Conservation (phyloP, 305 asterid genomes). For the Fraxinus dipetala region DNA sequence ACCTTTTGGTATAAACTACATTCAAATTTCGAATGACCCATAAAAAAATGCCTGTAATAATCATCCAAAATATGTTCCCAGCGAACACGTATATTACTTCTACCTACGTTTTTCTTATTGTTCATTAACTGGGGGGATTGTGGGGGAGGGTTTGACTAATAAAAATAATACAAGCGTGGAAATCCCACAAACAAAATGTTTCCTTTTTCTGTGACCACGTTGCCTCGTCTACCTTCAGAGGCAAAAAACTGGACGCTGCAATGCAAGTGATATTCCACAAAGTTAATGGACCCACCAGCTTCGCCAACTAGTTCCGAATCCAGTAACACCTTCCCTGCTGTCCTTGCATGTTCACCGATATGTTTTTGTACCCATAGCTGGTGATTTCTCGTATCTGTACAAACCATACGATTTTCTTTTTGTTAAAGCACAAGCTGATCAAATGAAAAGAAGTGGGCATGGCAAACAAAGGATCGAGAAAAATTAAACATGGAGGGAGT, state of each 20-base stretch:
- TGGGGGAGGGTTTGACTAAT: background rate
- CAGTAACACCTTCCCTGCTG: constrained; percentile 12
- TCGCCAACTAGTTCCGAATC: constrained; percentile 16
- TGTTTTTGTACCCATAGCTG: constrained; percentile 22
- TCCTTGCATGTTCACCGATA: constrained; percentile 13
- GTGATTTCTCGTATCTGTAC: constrained; percentile 26
- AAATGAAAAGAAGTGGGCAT: background rate
- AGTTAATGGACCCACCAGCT: constrained; percentile 26
- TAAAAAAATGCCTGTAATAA: background rate
- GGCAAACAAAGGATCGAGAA: background rate
- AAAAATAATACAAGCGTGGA: constrained; percentile 24
- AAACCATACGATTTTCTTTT: background rate
- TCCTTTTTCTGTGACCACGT: background rate
- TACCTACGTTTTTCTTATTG: background rate
- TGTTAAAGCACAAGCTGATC: background rate
- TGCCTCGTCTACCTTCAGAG: constrained; percentile 1
- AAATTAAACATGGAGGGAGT: background rate
- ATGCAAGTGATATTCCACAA: constrained; percentile 25
- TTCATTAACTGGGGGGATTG: background rate
- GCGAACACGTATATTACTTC: background rate
- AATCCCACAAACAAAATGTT: constrained; percentile 22
- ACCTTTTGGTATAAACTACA: background rate
- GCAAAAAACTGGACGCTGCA: constrained; percentile 25
- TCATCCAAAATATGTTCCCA: background rate
- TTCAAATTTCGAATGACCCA: background rate